Evolutionary conservation across 257 asterid species (phyloP).

Genomic region (Ehretia macrophylla): DNA sequence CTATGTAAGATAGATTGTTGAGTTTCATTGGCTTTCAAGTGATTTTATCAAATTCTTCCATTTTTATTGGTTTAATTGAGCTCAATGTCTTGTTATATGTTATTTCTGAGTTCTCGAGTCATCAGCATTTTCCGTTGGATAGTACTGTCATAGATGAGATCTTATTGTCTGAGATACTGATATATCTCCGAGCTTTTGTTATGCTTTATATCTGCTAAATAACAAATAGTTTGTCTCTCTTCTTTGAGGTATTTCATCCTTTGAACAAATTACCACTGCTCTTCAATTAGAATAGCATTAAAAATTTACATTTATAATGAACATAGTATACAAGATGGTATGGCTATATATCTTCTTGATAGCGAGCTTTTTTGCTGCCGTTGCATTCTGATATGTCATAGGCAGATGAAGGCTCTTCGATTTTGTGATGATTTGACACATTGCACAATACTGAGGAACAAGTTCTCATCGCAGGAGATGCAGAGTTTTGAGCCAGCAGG

Average conservation of each 20-base stretch:
- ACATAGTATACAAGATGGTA: slow-evolving; percentile 30
- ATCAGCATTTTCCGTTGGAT: no score
- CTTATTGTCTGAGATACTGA: no score
- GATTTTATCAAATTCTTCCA: no score
- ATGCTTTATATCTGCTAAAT: no score
- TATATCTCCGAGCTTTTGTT: no score
- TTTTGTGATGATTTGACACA: slow-evolving; percentile 62
- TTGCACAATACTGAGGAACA: slow-evolving; percentile 63
- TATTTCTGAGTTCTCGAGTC: no score
- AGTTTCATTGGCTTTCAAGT: no score
- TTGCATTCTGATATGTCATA: not conserved
- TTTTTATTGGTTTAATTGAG: no score
- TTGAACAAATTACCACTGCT: not conserved
- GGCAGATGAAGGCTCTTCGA: slow-evolving; percentile 25
- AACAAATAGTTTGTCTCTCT: no score
- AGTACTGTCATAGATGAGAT: no score
- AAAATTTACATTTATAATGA: slow-evolving; percentile 23
- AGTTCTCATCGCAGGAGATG: slow-evolving; percentile 76
- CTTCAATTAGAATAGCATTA: not conserved
- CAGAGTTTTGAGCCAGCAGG: slow-evolving; percentile 56
- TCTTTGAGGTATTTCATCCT: not conserved
- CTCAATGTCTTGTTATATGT: no score
- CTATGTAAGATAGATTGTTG: no score
- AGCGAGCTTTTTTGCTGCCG: not conserved
- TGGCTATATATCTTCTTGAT: slow-evolving; percentile 8